Evolutionary conservation across 208 protist species (phyloP), one percentile per base, ranked within the genome.

Genomic region (Crithidia sp.): DNA sequence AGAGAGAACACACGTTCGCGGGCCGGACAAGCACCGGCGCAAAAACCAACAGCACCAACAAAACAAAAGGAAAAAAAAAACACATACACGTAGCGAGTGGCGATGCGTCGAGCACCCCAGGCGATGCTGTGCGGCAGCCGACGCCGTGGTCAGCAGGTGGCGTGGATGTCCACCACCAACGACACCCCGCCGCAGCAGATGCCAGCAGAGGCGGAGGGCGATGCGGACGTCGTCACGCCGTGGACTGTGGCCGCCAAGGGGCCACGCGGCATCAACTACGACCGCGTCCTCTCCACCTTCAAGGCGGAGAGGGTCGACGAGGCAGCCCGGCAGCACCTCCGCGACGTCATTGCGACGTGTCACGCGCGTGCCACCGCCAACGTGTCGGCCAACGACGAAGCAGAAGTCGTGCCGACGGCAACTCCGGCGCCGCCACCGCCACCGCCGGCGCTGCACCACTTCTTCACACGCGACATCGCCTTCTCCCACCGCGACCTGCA

Each of bases 401-500:
- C 7, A 40, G 41, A 37, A 0, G 12, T 13, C 2, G 45, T 65
- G 19, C 12, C 17, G 9, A 10, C 0, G 5, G 50, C 56, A 37
- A 13, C 4, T 16, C 44, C 13, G 17, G 14, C 5, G 40, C 52
- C n/a, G 16, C 54, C n/a, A 37, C 57, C 54, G 7, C 63, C 56
- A 49, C 67, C 62, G 28, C 72, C 72, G 0, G 40, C 55, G 10
- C 45, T 95, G 56, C 98, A 99, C 77, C 92, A 92, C 62, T 98
- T 98, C 52, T 89, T 99, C 53, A 82, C 76, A 4, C 94, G 99
- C 60, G 92, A 92, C 28, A 86, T 99, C 55, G 99, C 98, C 60
- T 99, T 99, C 80, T 99, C 98, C 2, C 99, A 99, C 79, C 83
- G 98, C 61, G 98, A 99, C 67, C 92, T 99, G 39, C 79, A 95